These are phyloP conservation scores for Dichotomopilus funicola DNA, from an alignment of 2,329 filamentous ascomycete genomes.

Conservation along the genomic window DNA sequence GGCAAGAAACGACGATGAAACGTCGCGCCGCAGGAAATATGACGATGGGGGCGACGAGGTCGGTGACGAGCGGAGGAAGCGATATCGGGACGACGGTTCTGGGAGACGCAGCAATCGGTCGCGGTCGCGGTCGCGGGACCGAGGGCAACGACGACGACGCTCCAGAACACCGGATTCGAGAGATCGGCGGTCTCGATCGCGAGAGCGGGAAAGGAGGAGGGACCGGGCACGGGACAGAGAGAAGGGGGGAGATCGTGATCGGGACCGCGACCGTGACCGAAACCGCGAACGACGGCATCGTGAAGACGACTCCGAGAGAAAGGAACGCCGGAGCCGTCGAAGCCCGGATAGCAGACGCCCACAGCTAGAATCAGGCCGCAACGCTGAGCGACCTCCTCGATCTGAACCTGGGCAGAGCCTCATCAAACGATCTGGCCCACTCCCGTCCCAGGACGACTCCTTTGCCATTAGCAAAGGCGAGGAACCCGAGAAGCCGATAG, in stretches of 20 bases:
- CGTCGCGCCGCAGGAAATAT: conserved; percentile 15
- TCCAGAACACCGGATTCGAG: conserved; percentile 20
- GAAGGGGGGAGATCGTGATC: conserved; percentile 15
- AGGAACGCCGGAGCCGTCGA: conserved; percentile 11
- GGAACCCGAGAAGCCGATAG: conserved; percentile 56
- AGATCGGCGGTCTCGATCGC: conserved; percentile 18
- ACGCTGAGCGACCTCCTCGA: background rate
- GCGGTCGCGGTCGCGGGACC: conserved; percentile 16
- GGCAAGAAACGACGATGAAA: conserved; percentile 6
- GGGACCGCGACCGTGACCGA: conserved; percentile 8
- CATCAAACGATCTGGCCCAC: conserved; percentile 39
- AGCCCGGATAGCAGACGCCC: background rate
- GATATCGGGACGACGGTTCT: conserved; percentile 11
- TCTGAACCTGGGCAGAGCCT: conserved; percentile 13
- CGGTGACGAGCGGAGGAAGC: conserved; percentile 13
- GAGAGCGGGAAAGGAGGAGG: conserved; percentile 12
- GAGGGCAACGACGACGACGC: conserved; percentile 13
- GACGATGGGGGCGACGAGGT: conserved; percentile 7
- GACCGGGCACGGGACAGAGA: conserved; percentile 15
- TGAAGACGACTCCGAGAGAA: conserved; percentile 9
- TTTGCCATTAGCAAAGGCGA: conserved; percentile 51
- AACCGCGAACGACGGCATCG: conserved; percentile 7
- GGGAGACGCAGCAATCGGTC: conserved; percentile 14
- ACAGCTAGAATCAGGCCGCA: background rate
- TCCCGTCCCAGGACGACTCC: conserved; percentile 54